Evolutionary conservation across 345 rosid genomes (phyloP).

Genomic region (Sisymbrium irio): DNA sequence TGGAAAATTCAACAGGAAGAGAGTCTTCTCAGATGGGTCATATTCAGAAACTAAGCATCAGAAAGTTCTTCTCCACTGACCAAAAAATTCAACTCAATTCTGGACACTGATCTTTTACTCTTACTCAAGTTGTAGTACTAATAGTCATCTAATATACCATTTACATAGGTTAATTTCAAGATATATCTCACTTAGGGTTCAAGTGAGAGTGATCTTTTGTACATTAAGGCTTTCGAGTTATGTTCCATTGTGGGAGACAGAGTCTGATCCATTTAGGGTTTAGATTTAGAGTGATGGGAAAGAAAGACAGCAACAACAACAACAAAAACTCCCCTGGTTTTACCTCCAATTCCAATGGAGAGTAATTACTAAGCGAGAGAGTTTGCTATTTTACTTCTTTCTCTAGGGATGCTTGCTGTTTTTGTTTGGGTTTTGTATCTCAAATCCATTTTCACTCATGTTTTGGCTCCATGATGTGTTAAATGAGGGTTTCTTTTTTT

Average conservation of each 20-base stretch:
- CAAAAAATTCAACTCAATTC: not conserved
- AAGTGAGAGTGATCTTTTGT: constrained; percentile 45
- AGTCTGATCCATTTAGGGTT: constrained; percentile 27
- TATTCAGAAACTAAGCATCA: constrained; percentile 62
- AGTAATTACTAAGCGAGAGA: constrained; percentile 23
- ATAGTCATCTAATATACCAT: constrained; percentile 33
- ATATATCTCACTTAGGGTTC: constrained; percentile 6
- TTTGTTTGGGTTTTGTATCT: not conserved
- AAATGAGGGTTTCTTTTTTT: not conserved
- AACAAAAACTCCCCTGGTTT: constrained; percentile 30
- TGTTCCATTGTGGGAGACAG: constrained; percentile 10
- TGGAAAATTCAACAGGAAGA: constrained; percentile 58
- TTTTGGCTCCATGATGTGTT: constrained; percentile 32
- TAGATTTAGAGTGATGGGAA: constrained; percentile 23
- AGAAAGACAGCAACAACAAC: not conserved
- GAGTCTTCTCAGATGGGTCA: constrained; percentile 54
- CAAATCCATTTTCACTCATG: constrained; percentile 8
- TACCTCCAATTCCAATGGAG: constrained; percentile 21
- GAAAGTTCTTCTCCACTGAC: constrained; percentile 63
- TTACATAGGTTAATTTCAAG: constrained; percentile 11
- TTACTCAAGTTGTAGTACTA: constrained; percentile 21
- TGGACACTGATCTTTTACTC: constrained; percentile 17
- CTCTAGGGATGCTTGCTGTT: constrained; percentile 11
- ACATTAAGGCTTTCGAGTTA: constrained; percentile 32
- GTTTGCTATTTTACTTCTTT: constrained; percentile 28